Evolutionary conservation across 2,329 filamentous ascomycete species (phyloP), one percentile per base, ranked within the genome.

Genomic region (Arthroderma uncinatum): DNA sequence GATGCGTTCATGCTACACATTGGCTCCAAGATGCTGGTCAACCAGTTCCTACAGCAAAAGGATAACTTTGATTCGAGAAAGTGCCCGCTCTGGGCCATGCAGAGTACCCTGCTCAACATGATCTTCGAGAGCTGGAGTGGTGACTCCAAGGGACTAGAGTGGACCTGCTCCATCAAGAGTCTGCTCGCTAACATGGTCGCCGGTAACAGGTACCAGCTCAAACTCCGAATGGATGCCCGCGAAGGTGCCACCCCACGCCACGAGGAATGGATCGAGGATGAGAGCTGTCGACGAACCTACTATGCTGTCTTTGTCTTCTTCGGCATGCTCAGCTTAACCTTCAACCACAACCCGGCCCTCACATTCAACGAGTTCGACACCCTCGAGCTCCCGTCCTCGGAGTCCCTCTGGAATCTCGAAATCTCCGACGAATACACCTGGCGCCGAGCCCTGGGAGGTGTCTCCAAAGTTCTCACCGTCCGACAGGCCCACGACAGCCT

Each of bases 231-330:
- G 57, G 92, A 97, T 68, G 89, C 87, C 60, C 89, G 93, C 57
- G 86, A 89, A 65, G 85, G 82, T 47, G 78, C 82, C 28, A 79
- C 81, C 60, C 89, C 92, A 1, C 89, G 82, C 39, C 88, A 91
- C 58, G 81, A 86, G 14, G 89, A 97, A 69, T 98, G 93, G 93
- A 85, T 97, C 47, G 90, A 95, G 66, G 93, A 98, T 67, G 93
- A 98, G 73, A 90, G 92, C 54, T 96, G 93, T 71, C 84, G 92
- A 59, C 88, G 93, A 60, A 97, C 93, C 0, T 98, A 97, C 75
- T 98, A 95, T 67, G 92, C 93, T 0, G 93, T 97, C 59, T 98
- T 97, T 77, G 95, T 97, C 72, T 97, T 97, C 81, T 97, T 97
- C 68, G 93, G 93, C 57, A 80, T 97, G 66, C 76, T 97, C 65